Percentiles rank a stretch among this genome's conserved stretches.
These are phyloP conservation scores for Pseudogymnoascus sp. DNA, from an alignment of 2,329 filamentous ascomycete genomes.

Conservation along the genomic window DNA sequence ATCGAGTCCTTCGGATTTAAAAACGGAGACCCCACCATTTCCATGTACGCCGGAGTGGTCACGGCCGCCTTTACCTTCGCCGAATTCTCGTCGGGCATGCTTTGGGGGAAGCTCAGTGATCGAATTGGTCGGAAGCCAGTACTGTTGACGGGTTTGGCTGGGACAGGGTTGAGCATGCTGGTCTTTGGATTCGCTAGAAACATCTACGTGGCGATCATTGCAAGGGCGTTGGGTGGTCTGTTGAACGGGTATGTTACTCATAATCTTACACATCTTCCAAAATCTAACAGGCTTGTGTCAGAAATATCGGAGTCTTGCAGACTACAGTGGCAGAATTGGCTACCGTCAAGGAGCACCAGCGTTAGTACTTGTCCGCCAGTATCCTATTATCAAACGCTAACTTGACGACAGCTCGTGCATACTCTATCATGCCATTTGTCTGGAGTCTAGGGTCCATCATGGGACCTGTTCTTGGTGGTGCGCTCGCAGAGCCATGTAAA, in stretches of 20 bases:
- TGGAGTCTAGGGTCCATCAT: slow-evolving; percentile 97
- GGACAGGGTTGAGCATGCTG: slow-evolving; percentile 87
- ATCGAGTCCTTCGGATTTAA: slow-evolving; percentile 84
- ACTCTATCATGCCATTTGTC: slow-evolving; percentile 95
- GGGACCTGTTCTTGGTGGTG: slow-evolving; percentile 83
- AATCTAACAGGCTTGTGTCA: slow-evolving; percentile 30
- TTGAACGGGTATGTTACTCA: slow-evolving; percentile 70
- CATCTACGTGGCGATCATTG: slow-evolving; percentile 73
- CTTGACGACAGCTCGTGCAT: slow-evolving; percentile 63
- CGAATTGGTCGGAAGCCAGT: slow-evolving; percentile 88
- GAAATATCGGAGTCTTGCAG: slow-evolving; percentile 90
- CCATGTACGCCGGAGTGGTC: slow-evolving; percentile 90
- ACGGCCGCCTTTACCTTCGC: slow-evolving; percentile 94
- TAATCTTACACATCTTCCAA: neutral
- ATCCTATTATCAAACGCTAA: slow-evolving; percentile 21
- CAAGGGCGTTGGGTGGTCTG: slow-evolving; percentile 79
- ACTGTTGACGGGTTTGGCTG: slow-evolving; percentile 77
- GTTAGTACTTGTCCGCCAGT: slow-evolving; percentile 43
- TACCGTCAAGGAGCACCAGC: slow-evolving; percentile 86
- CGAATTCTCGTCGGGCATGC: slow-evolving; percentile 83
- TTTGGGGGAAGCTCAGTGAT: slow-evolving; percentile 92
- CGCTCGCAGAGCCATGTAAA: slow-evolving; percentile 76
- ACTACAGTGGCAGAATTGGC: slow-evolving; percentile 93
- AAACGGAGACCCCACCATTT: slow-evolving; percentile 68
- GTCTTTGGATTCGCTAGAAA: slow-evolving; percentile 85